Evolutionary conservation across 768 basidiomycete genomes (phyloP), one percentile per base, ranked within the genome.

Genomic region (Rubroboletus pulcherrimus): DNA sequence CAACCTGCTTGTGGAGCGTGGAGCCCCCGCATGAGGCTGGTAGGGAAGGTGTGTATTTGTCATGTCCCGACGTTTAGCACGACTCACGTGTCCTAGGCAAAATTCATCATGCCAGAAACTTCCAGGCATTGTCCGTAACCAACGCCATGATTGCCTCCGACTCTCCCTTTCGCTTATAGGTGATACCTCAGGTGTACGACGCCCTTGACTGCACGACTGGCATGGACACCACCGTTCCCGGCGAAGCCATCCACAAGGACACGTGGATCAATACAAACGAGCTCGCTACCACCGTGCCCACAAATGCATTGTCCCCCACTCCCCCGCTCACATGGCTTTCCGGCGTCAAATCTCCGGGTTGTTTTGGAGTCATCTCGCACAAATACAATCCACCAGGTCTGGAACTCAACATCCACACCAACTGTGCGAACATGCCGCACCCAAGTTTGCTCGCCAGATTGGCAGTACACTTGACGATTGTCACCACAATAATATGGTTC

Each of bases 381-480:
- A n/a, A n/a, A n/a, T n/a, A n/a, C n/a, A n/a, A n/a, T n/a, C n/a
- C n/a, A n/a, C n/a, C n/a, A n/a, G n/a, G n/a, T n/a, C n/a, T n/a
- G n/a, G n/a, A n/a, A n/a, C n/a, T n/a, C n/a, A n/a, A n/a, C n/a
- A n/a, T n/a, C n/a, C n/a, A n/a, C n/a, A n/a, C n/a, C 82, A 97
- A 34, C 81, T 99, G 55, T 81, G 97, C 44, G 97, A 98, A 73
- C 84, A 96, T 54, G 93, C 94, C 39, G 97, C 97, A 21, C 79
- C 97, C 63, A 98, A 98, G 77, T 99, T 99, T 74, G 94, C 97
- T 5, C 77, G 97, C 31, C 97, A 99, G 73, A 98, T 99, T 59
- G 95, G 92, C 35, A 91, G 89, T 64, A 97, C 97, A 1, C 78
- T 99, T 24, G 91, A 96, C 69, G 98, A 99, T 73, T 96, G 94